These are phyloP conservation scores for Macroventuria anomochaeta DNA, from an alignment of 2,329 filamentous ascomycete genomes.

Conservation along the genomic window DNA sequence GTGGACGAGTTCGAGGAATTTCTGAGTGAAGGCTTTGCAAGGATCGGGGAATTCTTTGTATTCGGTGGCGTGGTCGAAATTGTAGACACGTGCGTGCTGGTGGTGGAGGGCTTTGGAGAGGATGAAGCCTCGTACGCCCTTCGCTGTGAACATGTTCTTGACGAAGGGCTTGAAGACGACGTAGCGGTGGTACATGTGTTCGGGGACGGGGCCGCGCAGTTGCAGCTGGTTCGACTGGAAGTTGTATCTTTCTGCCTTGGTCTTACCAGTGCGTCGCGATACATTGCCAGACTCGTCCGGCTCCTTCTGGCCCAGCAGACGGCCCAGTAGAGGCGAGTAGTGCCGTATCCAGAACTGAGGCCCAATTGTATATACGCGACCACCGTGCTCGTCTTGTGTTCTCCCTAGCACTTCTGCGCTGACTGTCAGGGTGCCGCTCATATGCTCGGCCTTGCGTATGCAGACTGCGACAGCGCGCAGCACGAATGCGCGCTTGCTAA, in stretches of 20 bases:
- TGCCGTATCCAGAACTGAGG: constrained; percentile 81
- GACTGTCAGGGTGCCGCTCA: constrained; percentile 73
- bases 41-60: constrained; percentile 72
- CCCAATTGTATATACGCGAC: constrained; percentile 79
- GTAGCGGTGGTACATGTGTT: constrained; percentile 84
- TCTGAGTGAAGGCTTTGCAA: constrained; percentile 72
- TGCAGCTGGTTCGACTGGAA: constrained; percentile 96
- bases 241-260: constrained; percentile 73
- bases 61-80: constrained; percentile 78
- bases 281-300: constrained; percentile 49
- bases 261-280: constrained; percentile 50
- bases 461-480: constrained; percentile 72
- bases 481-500: constrained; percentile 85
- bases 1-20: constrained; percentile 86
- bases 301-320: constrained; percentile 72
- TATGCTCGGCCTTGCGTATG: constrained; percentile 66
- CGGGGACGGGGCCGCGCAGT: constrained; percentile 80
- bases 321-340: constrained; percentile 86
- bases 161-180: constrained; percentile 94
- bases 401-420: constrained; percentile 80
- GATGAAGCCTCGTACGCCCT: constrained; percentile 78
- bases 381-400: constrained; percentile 69
- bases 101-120: constrained; percentile 87
- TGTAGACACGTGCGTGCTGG: constrained; percentile 88
- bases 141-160: constrained; percentile 82